A percentile compares a stretch with the other conserved stretches of the same genome.
Evolutionary conservation across 805 yeast species (phyloP).

Genomic region (Candida alai): DNA sequence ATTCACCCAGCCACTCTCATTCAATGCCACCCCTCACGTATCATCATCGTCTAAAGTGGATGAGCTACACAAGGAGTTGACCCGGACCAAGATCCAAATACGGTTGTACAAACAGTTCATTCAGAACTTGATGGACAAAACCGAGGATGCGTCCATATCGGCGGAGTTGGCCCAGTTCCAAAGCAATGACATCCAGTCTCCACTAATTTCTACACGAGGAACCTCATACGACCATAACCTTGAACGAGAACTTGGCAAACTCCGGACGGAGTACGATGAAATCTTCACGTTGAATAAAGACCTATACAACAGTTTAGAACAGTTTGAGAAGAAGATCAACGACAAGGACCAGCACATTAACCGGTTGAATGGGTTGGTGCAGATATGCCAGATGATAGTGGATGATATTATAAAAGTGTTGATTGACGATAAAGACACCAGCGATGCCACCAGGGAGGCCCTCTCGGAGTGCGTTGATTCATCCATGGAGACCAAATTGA

Average conservation of each 20-base stretch:
- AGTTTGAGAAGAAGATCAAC: constrained; percentile 28
- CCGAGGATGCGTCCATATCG: background rate
- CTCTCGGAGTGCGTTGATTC: constrained; percentile 15
- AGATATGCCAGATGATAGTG: constrained; percentile 13
- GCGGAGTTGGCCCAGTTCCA: no score
- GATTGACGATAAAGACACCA: constrained; percentile 16
- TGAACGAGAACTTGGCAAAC: no score
- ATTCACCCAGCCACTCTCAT: no score
- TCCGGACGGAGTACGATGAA: constrained; percentile 31
- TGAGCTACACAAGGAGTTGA: constrained; percentile 31
- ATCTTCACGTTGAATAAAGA: constrained; percentile 35
- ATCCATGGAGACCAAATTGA: constrained; percentile 21
- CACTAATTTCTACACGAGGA: no score
- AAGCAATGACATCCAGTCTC: constrained; percentile 31
- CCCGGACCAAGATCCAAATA: constrained; percentile 36
- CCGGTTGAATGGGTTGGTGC: constrained; percentile 11
- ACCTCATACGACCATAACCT: no score
- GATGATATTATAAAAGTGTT: constrained; percentile 19
- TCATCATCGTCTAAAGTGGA: constrained; percentile 21
- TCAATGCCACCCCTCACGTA: no score
- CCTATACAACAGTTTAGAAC: constrained; percentile 32
- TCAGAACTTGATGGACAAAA: constrained; percentile 30
- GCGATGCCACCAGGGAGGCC: constrained; percentile 14
- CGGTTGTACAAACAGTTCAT: constrained; percentile 38
- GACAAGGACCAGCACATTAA: constrained; percentile 22